Evolutionary conservation across 164 flowering plant genomes (phyloP).

Genomic region (Sedum album): DNA sequence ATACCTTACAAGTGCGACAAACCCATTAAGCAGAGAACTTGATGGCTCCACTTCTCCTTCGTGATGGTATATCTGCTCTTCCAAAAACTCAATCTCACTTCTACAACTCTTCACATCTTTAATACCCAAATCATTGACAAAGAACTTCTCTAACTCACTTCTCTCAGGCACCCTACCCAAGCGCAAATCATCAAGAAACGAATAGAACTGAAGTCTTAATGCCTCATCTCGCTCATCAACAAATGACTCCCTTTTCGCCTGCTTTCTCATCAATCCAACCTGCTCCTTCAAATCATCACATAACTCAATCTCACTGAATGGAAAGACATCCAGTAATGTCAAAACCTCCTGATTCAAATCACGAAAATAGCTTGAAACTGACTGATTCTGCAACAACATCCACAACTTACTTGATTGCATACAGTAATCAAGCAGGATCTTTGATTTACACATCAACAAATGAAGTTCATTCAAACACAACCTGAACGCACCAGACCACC

Average conservation of each 20-base stretch:
- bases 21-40: slow-evolving; percentile 54
- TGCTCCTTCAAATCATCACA: slow-evolving; percentile 4
- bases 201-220: background rate
- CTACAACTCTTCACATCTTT: slow-evolving; percentile 12
- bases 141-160: background rate
- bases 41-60: slow-evolving; percentile 73
- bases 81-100: slow-evolving; percentile 12
- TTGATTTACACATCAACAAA: background rate
- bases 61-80: slow-evolving; percentile 22
- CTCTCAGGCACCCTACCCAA: slow-evolving; percentile 29
- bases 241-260: background rate
- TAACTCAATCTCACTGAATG: background rate
- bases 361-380: background rate
- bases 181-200: background rate
- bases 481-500: background rate
- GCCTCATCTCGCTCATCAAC: background rate
- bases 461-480: slow-evolving; percentile 3
- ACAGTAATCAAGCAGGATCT: slow-evolving; percentile 6
- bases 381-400: slow-evolving; percentile 2
- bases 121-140: slow-evolving; percentile 12
- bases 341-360: slow-evolving; percentile 6
- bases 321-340: slow-evolving; percentile 8
- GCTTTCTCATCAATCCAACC: slow-evolving; percentile 1
- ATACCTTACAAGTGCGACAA: slow-evolving; percentile 69
- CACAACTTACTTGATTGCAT: slow-evolving; percentile 1